These are phyloP conservation scores for Aspergillus sp. DNA, from an alignment of 2,329 filamentous ascomycete genomes.

Conservation along the genomic window DNA sequence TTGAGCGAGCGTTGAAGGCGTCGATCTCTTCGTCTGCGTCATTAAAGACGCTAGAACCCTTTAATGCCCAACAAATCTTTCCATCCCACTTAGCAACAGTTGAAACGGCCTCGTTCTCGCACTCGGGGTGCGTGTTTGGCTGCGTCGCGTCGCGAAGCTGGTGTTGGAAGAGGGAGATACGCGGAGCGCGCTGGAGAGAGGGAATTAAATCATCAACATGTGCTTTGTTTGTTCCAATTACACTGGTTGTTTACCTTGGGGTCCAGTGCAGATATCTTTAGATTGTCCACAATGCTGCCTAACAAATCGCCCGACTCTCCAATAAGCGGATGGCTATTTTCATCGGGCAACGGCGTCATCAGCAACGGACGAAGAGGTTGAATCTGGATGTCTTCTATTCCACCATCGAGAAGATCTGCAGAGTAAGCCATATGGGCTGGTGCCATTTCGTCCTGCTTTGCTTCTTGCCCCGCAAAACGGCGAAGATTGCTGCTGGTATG, in stretches of 20 bases:
- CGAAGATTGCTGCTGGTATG: background rate
- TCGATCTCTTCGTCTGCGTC: conserved; percentile 20
- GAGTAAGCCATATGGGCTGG: background rate
- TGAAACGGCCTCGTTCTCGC: background rate
- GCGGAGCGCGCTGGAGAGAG: background rate
- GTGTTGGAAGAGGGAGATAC: background rate
- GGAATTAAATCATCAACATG: background rate
- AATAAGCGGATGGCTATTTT: background rate
- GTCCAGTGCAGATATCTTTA: conserved; percentile 15
- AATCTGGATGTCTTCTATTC: conserved; percentile 20
- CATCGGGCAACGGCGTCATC: background rate
- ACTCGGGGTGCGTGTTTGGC: background rate
- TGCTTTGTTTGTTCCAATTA: background rate
- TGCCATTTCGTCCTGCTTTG: background rate
- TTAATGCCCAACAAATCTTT: conserved; percentile 21
- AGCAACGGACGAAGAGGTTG: conserved; percentile 13
- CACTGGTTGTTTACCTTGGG: conserved; percentile 12
- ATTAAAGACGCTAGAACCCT: conserved; percentile 23
- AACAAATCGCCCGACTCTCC: conserved; percentile 8
- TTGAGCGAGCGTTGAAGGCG: conserved; percentile 12
- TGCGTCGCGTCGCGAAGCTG: background rate
- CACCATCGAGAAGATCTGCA: conserved; percentile 14
- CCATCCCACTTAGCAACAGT: conserved; percentile 21
- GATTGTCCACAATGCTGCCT: conserved; percentile 12
- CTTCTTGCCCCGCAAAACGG: background rate